phyloP scores from a whole-genome alignment of 208 protist species.

The Trypanosoma rangeli region DNA sequence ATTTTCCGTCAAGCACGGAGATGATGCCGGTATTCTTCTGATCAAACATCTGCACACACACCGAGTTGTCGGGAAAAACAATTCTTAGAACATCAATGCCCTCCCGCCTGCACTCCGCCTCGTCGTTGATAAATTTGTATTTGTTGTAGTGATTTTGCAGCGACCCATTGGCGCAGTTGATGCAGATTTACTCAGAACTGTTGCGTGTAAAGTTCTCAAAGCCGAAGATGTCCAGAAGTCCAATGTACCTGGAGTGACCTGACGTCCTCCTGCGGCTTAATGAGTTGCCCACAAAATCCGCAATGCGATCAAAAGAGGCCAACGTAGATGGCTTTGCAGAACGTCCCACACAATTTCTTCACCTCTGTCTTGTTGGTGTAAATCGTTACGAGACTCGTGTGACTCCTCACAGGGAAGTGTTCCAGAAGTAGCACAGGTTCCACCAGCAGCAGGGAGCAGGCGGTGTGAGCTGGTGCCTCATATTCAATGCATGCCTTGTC shows the following conservation, averaged over 20 bases:
- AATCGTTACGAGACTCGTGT: constrained; percentile 78
- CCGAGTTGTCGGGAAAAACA: constrained; percentile 86
- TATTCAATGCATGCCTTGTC: constrained; percentile 65
- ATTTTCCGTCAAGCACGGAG: constrained; percentile 90
- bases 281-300: constrained; percentile 80
- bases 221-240: constrained; percentile 96
- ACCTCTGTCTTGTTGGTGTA: constrained; percentile 77
- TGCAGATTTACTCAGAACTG: constrained; percentile 97
- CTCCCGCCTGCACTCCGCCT: constrained; percentile 88
- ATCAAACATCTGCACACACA: constrained; percentile 88
- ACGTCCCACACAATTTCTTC: constrained; percentile 74
- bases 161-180: constrained; percentile 98
- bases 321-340: constrained; percentile 91
- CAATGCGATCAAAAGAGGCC: constrained; percentile 91
- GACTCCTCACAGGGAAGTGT: constrained; percentile 82
- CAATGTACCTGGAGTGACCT: constrained; percentile 85
- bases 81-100: constrained; percentile 80
- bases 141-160: constrained; percentile 98
- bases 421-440: constrained; percentile 49
- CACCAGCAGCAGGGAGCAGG: constrained; percentile 67
- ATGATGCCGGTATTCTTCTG: constrained; percentile 79
- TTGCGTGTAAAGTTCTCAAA: constrained; percentile 96
- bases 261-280: constrained; percentile 52
- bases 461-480: constrained; percentile 42
- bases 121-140: constrained; percentile 94